A percentile compares a stretch with the other conserved stretches of the same genome.
Evolutionary conservation across 1,139 yeast species (phyloP).

Genomic region (Suzukiozyma palmioleophila): DNA sequence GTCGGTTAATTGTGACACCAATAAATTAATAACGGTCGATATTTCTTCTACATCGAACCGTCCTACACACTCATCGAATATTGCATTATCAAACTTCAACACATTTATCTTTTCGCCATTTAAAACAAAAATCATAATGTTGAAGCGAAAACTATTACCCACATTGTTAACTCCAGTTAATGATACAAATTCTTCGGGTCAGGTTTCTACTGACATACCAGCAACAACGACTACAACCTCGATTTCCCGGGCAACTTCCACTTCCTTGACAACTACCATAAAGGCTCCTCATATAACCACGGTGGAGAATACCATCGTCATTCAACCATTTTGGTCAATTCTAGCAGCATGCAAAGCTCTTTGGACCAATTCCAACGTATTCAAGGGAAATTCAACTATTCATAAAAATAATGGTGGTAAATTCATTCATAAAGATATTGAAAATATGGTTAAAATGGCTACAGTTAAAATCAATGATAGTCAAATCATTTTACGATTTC

Average conservation of each 20-base stretch:
- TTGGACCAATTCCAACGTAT: slow-evolving; percentile 43
- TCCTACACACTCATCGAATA: slow-evolving; percentile 11
- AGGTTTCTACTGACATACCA: slow-evolving; percentile 4
- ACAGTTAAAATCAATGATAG: slow-evolving; percentile 29
- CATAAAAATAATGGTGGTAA: slow-evolving; percentile 18
- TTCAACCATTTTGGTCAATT: slow-evolving; percentile 67
- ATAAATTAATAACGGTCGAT: slow-evolving; percentile 11
- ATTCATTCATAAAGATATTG: slow-evolving; percentile 9
- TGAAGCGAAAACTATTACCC: slow-evolving; percentile 11
- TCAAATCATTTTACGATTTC: slow-evolving; percentile 39
- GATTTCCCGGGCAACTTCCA: slow-evolving; percentile 11
- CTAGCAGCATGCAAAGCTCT: slow-evolving; percentile 59
- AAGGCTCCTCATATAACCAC: slow-evolving; percentile 23
- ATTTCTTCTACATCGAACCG: slow-evolving; percentile 3
- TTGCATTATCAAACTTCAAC: slow-evolving; percentile 54
- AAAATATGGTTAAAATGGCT: slow-evolving; percentile 16
- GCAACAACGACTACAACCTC: slow-evolving; percentile 11
- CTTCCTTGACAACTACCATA: slow-evolving; percentile 13
- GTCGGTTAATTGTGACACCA: slow-evolving; percentile 9
- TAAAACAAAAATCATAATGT: slow-evolving; percentile 19
- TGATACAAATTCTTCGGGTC: slow-evolving; percentile 1
- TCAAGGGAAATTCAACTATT: slow-evolving; percentile 49
- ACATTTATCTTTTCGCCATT: slow-evolving; percentile 44
- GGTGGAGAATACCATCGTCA: slow-evolving; percentile 27
- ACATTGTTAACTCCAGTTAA: slow-evolving; percentile 8